Conservation (phyloP, 2,329 filamentous ascomycete genomes). For the Acephala macrosclerotiorum region DNA sequence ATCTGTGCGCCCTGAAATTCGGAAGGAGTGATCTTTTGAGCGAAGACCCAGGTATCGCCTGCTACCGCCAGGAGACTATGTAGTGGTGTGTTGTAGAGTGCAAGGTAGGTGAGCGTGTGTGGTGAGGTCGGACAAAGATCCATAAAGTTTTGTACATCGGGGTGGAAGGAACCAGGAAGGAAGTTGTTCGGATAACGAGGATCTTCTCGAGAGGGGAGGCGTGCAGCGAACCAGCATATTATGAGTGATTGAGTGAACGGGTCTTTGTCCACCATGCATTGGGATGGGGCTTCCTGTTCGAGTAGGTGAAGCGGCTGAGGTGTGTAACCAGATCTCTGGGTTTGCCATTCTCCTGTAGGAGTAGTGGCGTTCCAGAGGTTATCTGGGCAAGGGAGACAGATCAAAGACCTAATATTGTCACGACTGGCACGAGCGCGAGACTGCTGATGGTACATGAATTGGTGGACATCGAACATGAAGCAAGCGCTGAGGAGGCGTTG, state of each 20-base stretch:
- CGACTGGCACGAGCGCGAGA: slow-evolving; percentile 37
- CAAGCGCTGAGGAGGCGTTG: slow-evolving; percentile 63
- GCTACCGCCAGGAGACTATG: slow-evolving; percentile 63
- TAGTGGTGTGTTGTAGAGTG: slow-evolving; percentile 65
- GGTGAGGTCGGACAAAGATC: slow-evolving; percentile 54
- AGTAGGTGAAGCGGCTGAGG: slow-evolving; percentile 28
- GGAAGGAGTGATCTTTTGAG: slow-evolving; percentile 56
- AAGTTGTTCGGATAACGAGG: slow-evolving; percentile 43
- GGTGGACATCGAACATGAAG: slow-evolving; percentile 63
- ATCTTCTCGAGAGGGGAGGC: slow-evolving; percentile 35
- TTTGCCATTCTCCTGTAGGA: slow-evolving; percentile 55
- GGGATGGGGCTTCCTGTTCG: slow-evolving; percentile 25
- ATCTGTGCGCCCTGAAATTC: slow-evolving; percentile 56
- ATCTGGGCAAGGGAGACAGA: slow-evolving; percentile 45
- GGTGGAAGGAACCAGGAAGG: slow-evolving; percentile 22
- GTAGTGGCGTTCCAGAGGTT: slow-evolving; percentile 58
- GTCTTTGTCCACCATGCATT: slow-evolving; percentile 18
- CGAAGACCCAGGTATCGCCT: slow-evolving; percentile 65
- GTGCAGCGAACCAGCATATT: slow-evolving; percentile 37
- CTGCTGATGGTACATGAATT: slow-evolving; percentile 60
- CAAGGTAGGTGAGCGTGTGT: slow-evolving; percentile 61
- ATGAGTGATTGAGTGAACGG: slow-evolving; percentile 38
- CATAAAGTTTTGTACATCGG: slow-evolving; percentile 30
- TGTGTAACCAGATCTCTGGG: slow-evolving; percentile 24
- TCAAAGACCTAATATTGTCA: slow-evolving; percentile 24